Evolutionary conservation across 2,329 filamentous ascomycete genomes (phyloP), one percentile per base, ranked within the genome.

Genomic region (Colletotrichum aenigma): DNA sequence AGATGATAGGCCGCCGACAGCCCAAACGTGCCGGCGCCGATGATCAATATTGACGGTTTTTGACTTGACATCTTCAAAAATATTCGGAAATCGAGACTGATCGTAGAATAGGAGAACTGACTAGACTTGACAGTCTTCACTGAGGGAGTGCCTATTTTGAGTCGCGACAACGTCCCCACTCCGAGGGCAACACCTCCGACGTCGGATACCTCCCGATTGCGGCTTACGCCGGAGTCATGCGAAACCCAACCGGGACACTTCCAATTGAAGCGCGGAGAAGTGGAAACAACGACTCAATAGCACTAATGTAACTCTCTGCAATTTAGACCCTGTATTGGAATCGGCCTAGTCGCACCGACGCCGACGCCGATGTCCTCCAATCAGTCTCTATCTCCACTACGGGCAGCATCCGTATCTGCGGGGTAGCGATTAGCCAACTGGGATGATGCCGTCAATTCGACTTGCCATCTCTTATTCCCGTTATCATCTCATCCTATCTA

Each of bases 1-100:
- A 88, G 82, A 74, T 87, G 85, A 34, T 86, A 81, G 28, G 86
- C 86, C 1, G 85, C 85, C 2, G 87, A 87, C 15, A 88, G 82
- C 28, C 86, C 87, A 77, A 87, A 88, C 9, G 84, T 84, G 26
- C 87, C 87, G 21, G 81, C 86, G 8, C 86, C 86, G 26, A 86
- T 77, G 69, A 81, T 78, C 43, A 52, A 52, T 52, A 52, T 4
- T 52, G 43, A 52, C 2, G 43, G n/a, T 4, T 21, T 52, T 21
- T 52, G 43, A 52, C 43, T 52, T 52, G 43, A 52, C 43, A 52
- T 52, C 10, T 52, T 52, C 4, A 13, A 13, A 18, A 7, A 7
- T 21, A 7, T 52, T 21, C 43, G n/a, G n/a, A 7, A 52, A 52
- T 52, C n/a, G 43, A 4, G 43, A 21, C 43, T 10, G 43, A 7